Base-by-base conservation (phyloP, 23 red algal genomes). In the Gracilariopsis chorda region DNA sequence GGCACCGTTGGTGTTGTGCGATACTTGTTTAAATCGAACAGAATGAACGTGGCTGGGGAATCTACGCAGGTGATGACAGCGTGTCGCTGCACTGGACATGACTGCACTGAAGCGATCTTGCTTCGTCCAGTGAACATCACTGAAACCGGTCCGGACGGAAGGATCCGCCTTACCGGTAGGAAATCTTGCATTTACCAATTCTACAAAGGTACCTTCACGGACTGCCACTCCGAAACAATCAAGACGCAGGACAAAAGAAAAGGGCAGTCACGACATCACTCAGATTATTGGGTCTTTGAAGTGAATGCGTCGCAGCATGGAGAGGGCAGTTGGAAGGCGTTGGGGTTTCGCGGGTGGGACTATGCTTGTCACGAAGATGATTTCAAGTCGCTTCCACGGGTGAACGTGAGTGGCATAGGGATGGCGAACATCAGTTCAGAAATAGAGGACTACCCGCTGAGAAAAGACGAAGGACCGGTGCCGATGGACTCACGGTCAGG, bases 1-100 rank as follows among this genome's bases (percentile, higher is more conserved):
- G 80, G 80, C 27, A 84, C 80, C 32, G 80, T 84, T 48, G 80
- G 80, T 20, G 80, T 63, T 4, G 80, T 84, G 2, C 53, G 59
- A 21, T 84, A 84, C 58, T 25, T 20, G 3, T 63, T 64, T 45
- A 17, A 20, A 23, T 11, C 27, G 9, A 19, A 39, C 9, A 48
- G 53, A 29, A 37, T 67, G 34, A 84, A 64, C 25, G 41, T 84
- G 11, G 25, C 28, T 8, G 80, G 53, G 67, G 67, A 11, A 19
- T 41, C 56, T 10, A 84, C 58, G 34, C 80, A 84, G 24, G 58
- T 64, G 33, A 56, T 62, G 80, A 61, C 59, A 12, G 80, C 53
- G 11, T 84, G 80, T 68, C 80, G 80, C 63, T 84, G 80, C 28
- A 60, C 67, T 10, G 72, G 72, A 41, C 10, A 52, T 29, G 80